Evolutionary conservation across 495 filamentous ascomycete genomes (phyloP).

Genomic region (Sordaria brevicollis): DNA sequence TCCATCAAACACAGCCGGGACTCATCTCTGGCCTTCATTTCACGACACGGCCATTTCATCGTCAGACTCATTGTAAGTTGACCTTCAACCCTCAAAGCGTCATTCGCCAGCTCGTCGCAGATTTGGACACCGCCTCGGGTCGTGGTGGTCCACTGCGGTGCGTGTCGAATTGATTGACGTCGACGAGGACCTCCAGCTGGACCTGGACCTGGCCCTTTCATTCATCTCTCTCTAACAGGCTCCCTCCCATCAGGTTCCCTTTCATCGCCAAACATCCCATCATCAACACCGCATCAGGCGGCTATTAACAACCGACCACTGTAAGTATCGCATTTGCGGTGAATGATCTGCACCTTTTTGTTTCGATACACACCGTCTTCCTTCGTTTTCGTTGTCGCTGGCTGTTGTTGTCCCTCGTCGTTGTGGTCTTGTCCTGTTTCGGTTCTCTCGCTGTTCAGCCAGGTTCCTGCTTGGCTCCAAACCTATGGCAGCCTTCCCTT

Average conservation of each 20-base stretch:
- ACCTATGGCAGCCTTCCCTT: background rate
- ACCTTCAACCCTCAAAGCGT: background rate
- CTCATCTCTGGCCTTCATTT: background rate
- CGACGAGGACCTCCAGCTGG: background rate
- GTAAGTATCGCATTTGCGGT: background rate
- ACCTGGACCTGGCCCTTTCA: no score
- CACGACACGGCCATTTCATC: background rate
- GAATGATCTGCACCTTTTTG: background rate
- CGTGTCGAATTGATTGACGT: background rate
- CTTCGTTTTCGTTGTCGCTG: background rate
- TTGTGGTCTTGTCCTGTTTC: background rate
- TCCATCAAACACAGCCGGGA: background rate
- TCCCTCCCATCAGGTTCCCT: background rate
- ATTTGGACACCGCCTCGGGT: background rate
- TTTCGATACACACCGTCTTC: background rate
- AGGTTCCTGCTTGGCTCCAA: background rate
- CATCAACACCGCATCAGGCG: background rate
- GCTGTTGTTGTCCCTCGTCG: no score
- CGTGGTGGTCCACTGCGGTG: background rate
- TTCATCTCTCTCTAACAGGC: background rate
- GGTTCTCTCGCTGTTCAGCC: background rate
- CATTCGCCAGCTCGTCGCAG: background rate
- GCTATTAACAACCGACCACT: background rate
- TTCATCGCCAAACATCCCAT: background rate
- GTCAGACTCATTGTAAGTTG: background rate